phyloP scores from a whole-genome alignment of 305 asterid species.

The Andrographis paniculata region DNA sequence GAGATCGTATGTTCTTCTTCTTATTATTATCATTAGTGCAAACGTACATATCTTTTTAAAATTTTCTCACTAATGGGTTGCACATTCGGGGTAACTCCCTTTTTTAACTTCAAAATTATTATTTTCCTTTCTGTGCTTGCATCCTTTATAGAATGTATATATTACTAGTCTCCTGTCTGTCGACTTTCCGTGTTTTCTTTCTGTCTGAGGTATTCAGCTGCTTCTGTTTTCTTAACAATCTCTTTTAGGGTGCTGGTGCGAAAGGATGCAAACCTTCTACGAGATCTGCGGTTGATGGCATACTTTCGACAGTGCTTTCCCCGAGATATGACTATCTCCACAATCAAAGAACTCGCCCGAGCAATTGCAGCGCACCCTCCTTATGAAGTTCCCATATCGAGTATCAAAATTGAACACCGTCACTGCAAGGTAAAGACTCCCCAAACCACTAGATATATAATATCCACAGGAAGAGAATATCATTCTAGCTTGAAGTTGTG shows the following conservation, averaged over 20 bases:
- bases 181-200: no score
- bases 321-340: constrained; percentile 42
- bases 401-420: constrained; percentile 62
- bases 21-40: constrained; percentile 13
- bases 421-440: constrained; percentile 65
- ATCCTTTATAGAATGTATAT: no score
- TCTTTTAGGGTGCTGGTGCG: constrained; percentile 47
- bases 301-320: constrained; percentile 91
- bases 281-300: constrained; percentile 71
- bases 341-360: constrained; percentile 74
- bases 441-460: constrained; percentile 6
- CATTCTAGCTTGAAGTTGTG: constrained; percentile 6
- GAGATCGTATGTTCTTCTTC: constrained; percentile 57
- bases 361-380: constrained; percentile 85
- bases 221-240: constrained; percentile 11
- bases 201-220: no score
- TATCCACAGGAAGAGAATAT: not conserved
- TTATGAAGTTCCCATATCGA: constrained; percentile 58
- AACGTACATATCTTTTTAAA: not conserved
- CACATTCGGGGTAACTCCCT: not conserved
- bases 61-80: not conserved
- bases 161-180: no score
- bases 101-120: not conserved
- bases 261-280: constrained; percentile 53
- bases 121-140: not conserved